A percentile compares a stretch with the other conserved stretches of the same genome.
Evolutionary conservation across 176 grass and related monocot species (phyloP).

Genomic region (Aechmea fasciata): DNA sequence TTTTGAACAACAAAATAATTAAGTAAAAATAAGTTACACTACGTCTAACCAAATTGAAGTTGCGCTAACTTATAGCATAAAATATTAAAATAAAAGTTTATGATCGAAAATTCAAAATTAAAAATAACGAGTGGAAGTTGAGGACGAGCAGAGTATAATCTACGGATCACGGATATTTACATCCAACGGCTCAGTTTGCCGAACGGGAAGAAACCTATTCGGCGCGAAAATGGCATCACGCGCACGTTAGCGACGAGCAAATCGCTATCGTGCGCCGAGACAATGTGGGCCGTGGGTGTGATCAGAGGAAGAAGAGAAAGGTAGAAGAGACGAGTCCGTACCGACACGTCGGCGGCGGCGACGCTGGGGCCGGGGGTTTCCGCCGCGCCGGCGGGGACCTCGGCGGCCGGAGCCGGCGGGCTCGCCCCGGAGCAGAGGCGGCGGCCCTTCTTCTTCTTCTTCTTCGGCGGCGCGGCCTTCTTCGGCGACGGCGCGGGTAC

Average conservation of each 20-base stretch:
- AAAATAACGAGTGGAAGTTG: no score
- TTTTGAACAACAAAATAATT: no score
- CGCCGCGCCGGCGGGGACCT: neutral
- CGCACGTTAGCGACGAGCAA: neutral
- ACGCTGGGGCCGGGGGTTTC: neutral
- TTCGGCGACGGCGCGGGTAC: slow-evolving; percentile 1
- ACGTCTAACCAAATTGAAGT: no score
- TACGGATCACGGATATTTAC: no score
- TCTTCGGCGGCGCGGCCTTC: neutral
- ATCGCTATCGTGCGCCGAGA: neutral
- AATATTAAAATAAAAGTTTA: no score
- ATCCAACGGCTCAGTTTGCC: no score
- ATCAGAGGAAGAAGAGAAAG: neutral
- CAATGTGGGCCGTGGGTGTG: neutral
- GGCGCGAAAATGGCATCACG: no score
- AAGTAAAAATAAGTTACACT: no score
- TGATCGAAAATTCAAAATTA: no score
- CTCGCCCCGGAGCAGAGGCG: neutral
- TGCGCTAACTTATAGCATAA: no score
- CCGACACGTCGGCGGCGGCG: neutral
- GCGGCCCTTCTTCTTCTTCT: neutral
- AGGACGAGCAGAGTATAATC: no score
- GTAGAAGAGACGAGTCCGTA: neutral
- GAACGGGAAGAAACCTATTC: no score
- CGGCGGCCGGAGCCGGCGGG: neutral